phyloP scores from a whole-genome alignment of 179 eudicot genomes.

The Spinacia oleracea region DNA sequence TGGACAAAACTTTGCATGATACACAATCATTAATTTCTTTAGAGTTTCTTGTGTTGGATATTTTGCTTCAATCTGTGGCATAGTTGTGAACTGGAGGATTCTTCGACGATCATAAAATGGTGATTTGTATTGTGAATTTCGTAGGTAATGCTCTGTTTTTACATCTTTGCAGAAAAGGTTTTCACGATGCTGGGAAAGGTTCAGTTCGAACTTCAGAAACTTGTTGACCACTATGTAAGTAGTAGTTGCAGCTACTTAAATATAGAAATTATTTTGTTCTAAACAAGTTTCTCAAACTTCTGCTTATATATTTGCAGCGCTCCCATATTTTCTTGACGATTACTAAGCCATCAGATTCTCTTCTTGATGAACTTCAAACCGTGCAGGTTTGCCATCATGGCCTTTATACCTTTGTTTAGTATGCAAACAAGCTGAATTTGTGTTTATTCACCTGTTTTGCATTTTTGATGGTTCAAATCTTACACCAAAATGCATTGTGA shows the following conservation, averaged over 20 bases:
- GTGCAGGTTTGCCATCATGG: conserved; percentile 71
- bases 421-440: background rate
- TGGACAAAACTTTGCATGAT: background rate
- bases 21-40: background rate
- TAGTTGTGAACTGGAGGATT: background rate
- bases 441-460: background rate
- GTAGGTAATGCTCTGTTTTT: conserved; percentile 16
- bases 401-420: conserved; percentile 4
- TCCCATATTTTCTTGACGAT: conserved; percentile 73
- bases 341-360: conserved; percentile 91
- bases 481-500: background rate
- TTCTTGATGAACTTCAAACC: conserved; percentile 85
- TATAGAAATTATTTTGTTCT: background rate
- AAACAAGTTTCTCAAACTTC: conserved; percentile 17
- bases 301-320: conserved; percentile 57
- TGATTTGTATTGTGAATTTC: conserved; percentile 5
- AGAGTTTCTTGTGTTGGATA: background rate
- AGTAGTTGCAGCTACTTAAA: conserved; percentile 22
- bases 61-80: background rate
- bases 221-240: conserved; percentile 88
- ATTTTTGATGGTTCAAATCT: background rate
- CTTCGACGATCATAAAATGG: background rate
- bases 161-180: conserved; percentile 56
- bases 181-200: conserved; percentile 72
- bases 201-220: conserved; percentile 89